These are phyloP conservation scores for Triticum urartu DNA, from an alignment of 176 grass and related monocot species.

Conservation along the genomic window DNA sequence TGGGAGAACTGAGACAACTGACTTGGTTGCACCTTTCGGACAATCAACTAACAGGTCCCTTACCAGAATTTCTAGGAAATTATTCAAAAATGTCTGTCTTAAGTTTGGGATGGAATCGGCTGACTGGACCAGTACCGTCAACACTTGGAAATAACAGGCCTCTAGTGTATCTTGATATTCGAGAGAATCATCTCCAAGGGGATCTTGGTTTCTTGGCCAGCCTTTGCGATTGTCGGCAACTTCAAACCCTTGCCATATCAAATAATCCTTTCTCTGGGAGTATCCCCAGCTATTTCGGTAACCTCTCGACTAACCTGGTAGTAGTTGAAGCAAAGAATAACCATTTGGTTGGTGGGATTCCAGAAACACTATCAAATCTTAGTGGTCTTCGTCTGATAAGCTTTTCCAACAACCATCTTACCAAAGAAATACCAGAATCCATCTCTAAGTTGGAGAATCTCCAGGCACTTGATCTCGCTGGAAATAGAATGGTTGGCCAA, in stretches of 20 bases:
- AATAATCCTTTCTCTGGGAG: not conserved
- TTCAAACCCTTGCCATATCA: not conserved
- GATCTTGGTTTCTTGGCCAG: not conserved
- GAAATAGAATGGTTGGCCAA: not conserved
- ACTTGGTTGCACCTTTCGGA: fast-evolving
- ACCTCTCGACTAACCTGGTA: not conserved
- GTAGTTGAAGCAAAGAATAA: fast-evolving
- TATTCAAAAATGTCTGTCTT: not conserved
- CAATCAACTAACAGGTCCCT: not conserved
- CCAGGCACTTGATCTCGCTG: fast-evolving
- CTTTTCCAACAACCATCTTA: not conserved
- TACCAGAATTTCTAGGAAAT: not conserved
- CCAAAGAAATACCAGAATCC: not conserved
- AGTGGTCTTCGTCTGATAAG: fast-evolving
- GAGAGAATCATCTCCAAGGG: not conserved
- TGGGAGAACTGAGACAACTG: not conserved
- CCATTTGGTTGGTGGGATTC: not conserved
- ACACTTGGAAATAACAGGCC: too few species aligned
- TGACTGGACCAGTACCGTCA: not conserved
- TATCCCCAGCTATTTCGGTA: not conserved
- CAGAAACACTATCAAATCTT: not conserved
- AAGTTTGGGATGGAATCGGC: fast-evolving
- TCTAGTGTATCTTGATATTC: fast-evolving
- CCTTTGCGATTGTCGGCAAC: not conserved
- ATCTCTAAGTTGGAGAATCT: not conserved